phyloP scores from a whole-genome alignment of 345 rosid genomes.

The Erodium maritimum region DNA sequence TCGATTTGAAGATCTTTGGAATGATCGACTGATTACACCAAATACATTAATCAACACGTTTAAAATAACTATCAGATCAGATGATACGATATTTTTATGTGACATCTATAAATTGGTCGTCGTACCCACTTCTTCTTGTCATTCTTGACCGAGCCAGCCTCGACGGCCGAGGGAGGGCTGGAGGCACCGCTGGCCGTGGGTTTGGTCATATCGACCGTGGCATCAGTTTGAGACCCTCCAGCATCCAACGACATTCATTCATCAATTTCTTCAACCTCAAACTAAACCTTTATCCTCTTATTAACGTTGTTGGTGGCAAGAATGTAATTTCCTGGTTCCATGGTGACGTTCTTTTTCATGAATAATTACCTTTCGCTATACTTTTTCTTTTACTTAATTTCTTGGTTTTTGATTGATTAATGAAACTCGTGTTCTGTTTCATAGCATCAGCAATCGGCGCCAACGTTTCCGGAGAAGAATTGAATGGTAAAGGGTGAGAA shows the following conservation, averaged over 20 bases:
- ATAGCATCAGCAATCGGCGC: slow-evolving; percentile 54
- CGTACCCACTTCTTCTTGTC: slow-evolving; percentile 80
- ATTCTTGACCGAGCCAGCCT: slow-evolving; percentile 30
- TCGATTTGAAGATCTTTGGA: slow-evolving; percentile 65
- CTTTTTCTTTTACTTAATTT: background rate
- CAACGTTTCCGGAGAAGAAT: slow-evolving; percentile 41
- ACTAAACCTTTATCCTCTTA: background rate
- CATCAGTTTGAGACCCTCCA: slow-evolving; percentile 9
- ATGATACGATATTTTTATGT: too few species aligned
- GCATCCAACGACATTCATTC: slow-evolving; percentile 18
- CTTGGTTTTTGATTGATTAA: background rate
- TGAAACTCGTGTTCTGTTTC: slow-evolving; percentile 22
- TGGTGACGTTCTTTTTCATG: slow-evolving; percentile 1
- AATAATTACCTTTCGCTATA: too few species aligned
- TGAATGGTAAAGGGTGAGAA: slow-evolving; percentile 9
- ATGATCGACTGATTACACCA: slow-evolving; percentile 33
- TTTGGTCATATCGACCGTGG: slow-evolving; percentile 22
- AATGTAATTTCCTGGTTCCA: slow-evolving; percentile 8
- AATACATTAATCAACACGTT: background rate
- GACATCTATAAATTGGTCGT: too few species aligned
- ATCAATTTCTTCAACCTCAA: slow-evolving; percentile 1
- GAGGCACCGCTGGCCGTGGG: slow-evolving; percentile 10
- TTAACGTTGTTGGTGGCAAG: background rate
- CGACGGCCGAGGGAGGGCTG: slow-evolving; percentile 3
- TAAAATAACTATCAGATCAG: background rate